phyloP scores from a whole-genome alignment of 2,329 filamentous ascomycete species.

The Clonostachys byssicola region DNA sequence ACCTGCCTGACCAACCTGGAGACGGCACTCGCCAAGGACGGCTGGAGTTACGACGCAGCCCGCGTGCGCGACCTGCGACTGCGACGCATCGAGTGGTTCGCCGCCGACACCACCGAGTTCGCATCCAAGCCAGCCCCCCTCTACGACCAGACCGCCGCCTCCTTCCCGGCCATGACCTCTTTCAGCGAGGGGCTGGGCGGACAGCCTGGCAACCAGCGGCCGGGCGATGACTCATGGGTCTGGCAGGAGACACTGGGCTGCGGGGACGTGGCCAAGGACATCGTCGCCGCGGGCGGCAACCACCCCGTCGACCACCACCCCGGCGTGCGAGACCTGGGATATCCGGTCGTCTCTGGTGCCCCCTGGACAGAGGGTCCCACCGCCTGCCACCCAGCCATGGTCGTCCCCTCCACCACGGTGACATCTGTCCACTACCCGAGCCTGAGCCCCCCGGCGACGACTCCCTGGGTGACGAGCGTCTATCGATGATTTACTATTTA shows the following conservation, averaged over 20 bases:
- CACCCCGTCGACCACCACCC: not conserved
- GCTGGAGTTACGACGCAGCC: constrained; percentile 15
- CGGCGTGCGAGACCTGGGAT: not conserved
- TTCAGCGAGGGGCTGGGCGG: not conserved
- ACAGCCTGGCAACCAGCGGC: not conserved
- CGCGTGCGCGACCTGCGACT: constrained; percentile 19
- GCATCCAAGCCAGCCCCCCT: not conserved
- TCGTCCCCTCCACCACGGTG: too few relatives aligned
- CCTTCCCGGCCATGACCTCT: not conserved
- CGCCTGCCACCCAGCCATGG: too few relatives aligned
- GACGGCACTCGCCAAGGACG: constrained; percentile 13
- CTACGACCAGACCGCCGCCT: not conserved
- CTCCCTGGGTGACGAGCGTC: too few relatives aligned
- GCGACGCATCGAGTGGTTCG: constrained; percentile 18
- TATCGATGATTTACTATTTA: too few relatives aligned
- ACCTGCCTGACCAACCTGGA: constrained; percentile 27
- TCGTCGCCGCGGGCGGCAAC: not conserved
- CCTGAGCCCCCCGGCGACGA: too few relatives aligned
- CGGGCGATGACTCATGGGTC: not conserved
- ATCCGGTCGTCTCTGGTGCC: too few relatives aligned
- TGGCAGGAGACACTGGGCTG: not conserved
- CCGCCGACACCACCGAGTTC: constrained; percentile 13
- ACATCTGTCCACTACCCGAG: too few relatives aligned
- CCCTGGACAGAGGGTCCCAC: too few relatives aligned
- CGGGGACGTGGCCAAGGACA: not conserved